A percentile compares a stretch with the other conserved stretches of the same genome.
phyloP scores from a whole-genome alignment of 2,329 filamentous ascomycete genomes.

The Cryphonectria naterciae region DNA sequence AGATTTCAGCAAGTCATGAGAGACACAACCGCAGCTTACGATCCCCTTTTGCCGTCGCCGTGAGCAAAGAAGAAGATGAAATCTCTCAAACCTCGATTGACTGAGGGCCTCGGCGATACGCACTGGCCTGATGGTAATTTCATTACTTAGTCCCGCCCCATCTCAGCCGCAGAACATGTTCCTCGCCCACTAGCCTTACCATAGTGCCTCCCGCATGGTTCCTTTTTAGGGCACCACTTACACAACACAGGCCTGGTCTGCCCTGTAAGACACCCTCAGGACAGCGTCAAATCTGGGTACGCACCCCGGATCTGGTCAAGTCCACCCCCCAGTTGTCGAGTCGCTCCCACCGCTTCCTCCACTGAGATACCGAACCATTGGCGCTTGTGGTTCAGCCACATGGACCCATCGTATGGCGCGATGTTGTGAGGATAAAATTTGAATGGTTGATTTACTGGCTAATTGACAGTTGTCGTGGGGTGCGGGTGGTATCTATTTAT shows the following conservation, averaged over 20 bases:
- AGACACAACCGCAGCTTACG: background rate
- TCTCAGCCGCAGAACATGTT: background rate
- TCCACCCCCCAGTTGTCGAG: background rate
- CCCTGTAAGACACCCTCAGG: background rate
- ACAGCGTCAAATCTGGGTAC: background rate
- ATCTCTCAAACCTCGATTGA: background rate
- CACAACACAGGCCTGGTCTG: background rate
- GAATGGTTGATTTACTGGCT: background rate
- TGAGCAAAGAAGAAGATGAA: background rate
- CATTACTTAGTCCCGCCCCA: background rate
- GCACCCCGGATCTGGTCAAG: background rate
- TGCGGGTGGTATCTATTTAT: too few species aligned
- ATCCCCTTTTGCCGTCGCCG: background rate
- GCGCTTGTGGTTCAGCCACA: background rate
- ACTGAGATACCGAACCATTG: background rate
- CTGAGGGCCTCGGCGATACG: background rate
- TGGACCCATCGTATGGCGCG: background rate
- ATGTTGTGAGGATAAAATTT: background rate
- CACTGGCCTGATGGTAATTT: background rate
- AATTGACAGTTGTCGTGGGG: background rate
- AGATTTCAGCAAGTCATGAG: background rate
- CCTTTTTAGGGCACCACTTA: background rate
- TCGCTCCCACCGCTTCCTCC: background rate
- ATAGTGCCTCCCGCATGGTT: background rate
- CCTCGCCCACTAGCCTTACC: background rate